Evolutionary conservation across 192 early-diverging fungal species (phyloP).

Genomic region (Phycomyces blakesleeanus): DNA sequence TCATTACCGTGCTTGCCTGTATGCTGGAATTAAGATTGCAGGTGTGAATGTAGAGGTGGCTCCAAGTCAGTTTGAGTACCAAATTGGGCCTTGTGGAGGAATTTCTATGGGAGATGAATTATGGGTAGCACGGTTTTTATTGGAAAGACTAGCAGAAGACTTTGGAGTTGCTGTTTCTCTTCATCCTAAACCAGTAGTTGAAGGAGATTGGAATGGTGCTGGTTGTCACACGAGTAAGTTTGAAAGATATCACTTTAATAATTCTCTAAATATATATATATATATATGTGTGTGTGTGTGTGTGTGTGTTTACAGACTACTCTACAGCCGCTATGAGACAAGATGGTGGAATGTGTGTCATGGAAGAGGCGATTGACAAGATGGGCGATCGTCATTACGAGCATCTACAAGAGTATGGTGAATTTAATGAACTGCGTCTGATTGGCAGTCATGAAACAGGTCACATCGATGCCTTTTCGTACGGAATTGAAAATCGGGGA

Average conservation of each 20-base stretch:
- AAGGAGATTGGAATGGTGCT: conserved; percentile 52
- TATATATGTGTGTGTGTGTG: too few relatives aligned
- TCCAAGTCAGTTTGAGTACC: conserved; percentile 52
- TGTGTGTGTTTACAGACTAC: conserved; percentile 30
- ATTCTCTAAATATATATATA: too few relatives aligned
- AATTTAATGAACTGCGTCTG: conserved; percentile 50
- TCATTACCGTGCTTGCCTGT: conserved; percentile 50
- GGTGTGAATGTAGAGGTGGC: conserved; percentile 52
- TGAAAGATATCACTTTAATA: background rate
- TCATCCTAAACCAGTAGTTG: conserved; percentile 50
- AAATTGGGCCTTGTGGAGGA: conserved; percentile 48
- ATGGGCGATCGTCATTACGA: conserved; percentile 39
- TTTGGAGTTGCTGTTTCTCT: conserved; percentile 46
- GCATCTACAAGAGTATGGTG: conserved; percentile 53
- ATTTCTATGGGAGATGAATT: conserved; percentile 45
- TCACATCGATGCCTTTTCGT: conserved; percentile 46
- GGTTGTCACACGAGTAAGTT: conserved; percentile 44
- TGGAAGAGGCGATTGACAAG: conserved; percentile 51
- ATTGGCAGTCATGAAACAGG: conserved; percentile 52
- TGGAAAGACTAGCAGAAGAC: conserved; percentile 49
- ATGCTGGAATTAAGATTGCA: conserved; percentile 48
- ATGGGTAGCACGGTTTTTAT: conserved; percentile 45
- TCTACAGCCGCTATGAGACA: conserved; percentile 48
- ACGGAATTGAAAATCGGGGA: conserved; percentile 51
- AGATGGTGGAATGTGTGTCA: conserved; percentile 42